phyloP scores from a whole-genome alignment of 2,329 filamentous ascomycete species.

The Corinectria fuckeliana region DNA sequence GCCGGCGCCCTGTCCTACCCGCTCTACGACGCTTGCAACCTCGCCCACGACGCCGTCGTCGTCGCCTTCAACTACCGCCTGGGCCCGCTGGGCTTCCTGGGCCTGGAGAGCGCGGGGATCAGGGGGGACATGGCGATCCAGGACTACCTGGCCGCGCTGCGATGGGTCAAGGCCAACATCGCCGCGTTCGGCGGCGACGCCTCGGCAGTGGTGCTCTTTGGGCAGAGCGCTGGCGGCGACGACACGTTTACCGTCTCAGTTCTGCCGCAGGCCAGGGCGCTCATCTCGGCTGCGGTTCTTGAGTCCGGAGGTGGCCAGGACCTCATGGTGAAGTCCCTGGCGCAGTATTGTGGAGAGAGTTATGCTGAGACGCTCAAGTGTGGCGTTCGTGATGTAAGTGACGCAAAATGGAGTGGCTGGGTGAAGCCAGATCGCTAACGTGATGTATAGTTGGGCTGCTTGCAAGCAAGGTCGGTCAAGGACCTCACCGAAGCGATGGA shows the following conservation, averaged over 20 bases:
- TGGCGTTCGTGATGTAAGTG: constrained; percentile 7
- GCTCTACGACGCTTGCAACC: constrained; percentile 28
- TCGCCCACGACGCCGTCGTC: constrained; percentile 38
- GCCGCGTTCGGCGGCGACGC: constrained; percentile 48
- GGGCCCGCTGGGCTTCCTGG: constrained; percentile 21
- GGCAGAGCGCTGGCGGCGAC: constrained; percentile 22
- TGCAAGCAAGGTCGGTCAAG: constrained; percentile 15
- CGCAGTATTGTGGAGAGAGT: constrained; percentile 18
- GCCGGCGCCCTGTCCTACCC: constrained; percentile 18
- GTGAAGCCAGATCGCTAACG: background rate
- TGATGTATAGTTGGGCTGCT: background rate
- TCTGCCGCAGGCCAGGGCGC: constrained; percentile 12
- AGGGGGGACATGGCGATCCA: constrained; percentile 27
- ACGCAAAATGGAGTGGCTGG: too few relatives aligned
- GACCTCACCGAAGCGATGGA: constrained; percentile 8
- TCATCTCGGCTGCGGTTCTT: constrained; percentile 11
- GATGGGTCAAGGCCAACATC: constrained; percentile 26
- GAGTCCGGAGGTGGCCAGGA: constrained; percentile 24
- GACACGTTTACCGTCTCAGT: constrained; percentile 18
- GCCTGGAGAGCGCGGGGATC: constrained; percentile 16
- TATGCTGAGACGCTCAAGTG: constrained; percentile 23
- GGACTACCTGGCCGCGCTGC: constrained; percentile 18
- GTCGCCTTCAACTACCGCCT: constrained; percentile 28
- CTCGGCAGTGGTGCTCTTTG: constrained; percentile 45
- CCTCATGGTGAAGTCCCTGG: constrained; percentile 1